Percentiles rank a stretch among this genome's conserved stretches.
Conservation (phyloP, 148 eudicot genomes). For the Limonium bicolor region DNA sequence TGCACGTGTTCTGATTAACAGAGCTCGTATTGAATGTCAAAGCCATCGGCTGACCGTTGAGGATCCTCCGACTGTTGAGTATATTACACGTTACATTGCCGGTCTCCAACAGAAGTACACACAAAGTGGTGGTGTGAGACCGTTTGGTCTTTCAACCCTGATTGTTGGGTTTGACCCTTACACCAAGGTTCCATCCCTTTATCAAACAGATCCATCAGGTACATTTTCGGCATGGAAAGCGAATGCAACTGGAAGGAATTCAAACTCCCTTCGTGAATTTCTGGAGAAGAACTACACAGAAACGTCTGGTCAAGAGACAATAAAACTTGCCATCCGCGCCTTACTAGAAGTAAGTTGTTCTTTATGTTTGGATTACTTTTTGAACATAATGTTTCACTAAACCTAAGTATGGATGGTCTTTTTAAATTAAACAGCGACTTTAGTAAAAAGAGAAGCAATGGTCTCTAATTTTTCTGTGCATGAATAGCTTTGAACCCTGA, state of each 20-base stretch:
- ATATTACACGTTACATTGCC: conserved; percentile 89
- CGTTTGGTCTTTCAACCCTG: conserved; percentile 91
- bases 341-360: conserved; percentile 54
- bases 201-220: conserved; percentile 97
- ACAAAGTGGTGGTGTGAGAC: conserved; percentile 95
- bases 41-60: conserved; percentile 87
- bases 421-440: too few species aligned
- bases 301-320: conserved; percentile 76
- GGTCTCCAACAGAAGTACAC: conserved; percentile 97
- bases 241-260: conserved; percentile 92
- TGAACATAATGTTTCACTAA: too few species aligned
- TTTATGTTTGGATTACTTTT: too few species aligned
- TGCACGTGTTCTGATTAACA: conserved; percentile 86
- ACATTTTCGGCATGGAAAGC: conserved; percentile 98
- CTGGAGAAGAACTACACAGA: conserved; percentile 85
- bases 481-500: too few species aligned
- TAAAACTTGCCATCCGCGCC: conserved; percentile 81
- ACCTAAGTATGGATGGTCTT: too few species aligned
- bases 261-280: conserved; percentile 79
- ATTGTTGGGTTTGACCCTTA: conserved; percentile 87
- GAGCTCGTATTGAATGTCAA: conserved; percentile 84
- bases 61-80: conserved; percentile 88
- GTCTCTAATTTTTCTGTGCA: too few species aligned
- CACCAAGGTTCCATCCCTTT: conserved; percentile 54
- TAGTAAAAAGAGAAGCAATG: too few species aligned